Base-by-base conservation (phyloP, 1,139 yeast species). In the Geotrichum aggregatum region DNA sequence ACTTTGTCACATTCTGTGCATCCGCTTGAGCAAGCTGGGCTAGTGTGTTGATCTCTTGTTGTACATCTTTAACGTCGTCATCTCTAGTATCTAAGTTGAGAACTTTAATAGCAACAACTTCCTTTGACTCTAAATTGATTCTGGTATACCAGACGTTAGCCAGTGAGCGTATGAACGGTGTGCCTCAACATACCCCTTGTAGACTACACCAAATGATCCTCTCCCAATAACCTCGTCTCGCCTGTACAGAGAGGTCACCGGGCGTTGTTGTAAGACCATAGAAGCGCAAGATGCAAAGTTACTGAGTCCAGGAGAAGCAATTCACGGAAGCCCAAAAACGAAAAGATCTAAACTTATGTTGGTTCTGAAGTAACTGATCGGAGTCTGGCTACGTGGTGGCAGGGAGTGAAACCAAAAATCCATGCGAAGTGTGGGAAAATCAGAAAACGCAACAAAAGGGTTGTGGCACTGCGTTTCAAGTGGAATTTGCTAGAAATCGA, bases 151-250 rank as follows among this genome's bases (percentile, higher is more conserved):
- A 24, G 28, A 24, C 28, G 8, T 24, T 24, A n/a, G 18, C 18
- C 22, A 19, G 19, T 7, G n/a, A n/a, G 39, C 1, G 33, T 11
- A 36, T 0, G 75, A 24, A 24, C 28, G 28, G 28, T 24, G 28
- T 24, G 66, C 63, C 8, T 68, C 57, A 53, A 71, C 74, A 36
- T 71, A 53, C 65, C 65, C 96, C 66, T 89, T 91, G 70, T 92
- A 94, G 10, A 94, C 99, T 34, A 91, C 84, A 39, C 99, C 99
- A 69, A 92, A 94, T 71, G 89, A 91, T 16, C 99, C 99, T 56
- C 95, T 77, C 5, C 98, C 99, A 22, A 94, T 84, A 41, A 91
- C 84, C 67, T 92, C 98, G 11, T 94, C 86, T 49, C 96, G 77
- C 63, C 83, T 82, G 70, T 82, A 88, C 71, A 64, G 55, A 30